Evolutionary conservation across 345 rosid species (phyloP), one percentile per base, ranked within the genome.

Genomic region (Lepidium didymum): DNA sequence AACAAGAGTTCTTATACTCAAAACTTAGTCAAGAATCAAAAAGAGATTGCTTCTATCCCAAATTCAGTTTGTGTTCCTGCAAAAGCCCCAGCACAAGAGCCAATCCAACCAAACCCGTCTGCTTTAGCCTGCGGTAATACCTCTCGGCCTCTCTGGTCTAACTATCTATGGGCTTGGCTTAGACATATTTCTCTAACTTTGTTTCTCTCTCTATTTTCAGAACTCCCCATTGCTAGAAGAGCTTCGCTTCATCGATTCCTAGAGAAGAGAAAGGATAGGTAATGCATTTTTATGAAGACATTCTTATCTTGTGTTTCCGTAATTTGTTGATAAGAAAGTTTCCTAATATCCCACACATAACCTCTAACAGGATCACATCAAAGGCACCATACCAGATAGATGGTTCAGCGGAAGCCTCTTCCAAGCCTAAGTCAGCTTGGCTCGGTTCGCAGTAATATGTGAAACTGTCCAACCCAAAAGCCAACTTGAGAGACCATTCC

Each of bases 181-280:
- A 14, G 12, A 10, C 15, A 12, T 57, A 3, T 38, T 12, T 5
- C 1, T 12, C 62, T 51, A 41, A n/a, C 43, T 46, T 55, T 0
- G 3, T 57, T 37, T 16, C 13, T 31, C 46, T 53, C 10, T n/a
- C 31, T 7, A 12, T 57, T 46, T 74, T 55, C 82, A 90, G 98
- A 87, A 76, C 82, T 92, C 6, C 98, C 98, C 6, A 82, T 93
- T 50, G 96, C 94, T 8, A 80, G 96, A 83, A 80, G 88, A 76
- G 93, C 90, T 38, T 90, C 98, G 3, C 97, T 93, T 35, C 98
- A 88, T 76, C 84, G 98, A 25, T 93, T 90, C 87, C 50, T 93
- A 53, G 97, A 77, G 81, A 93, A 88, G 91, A 84, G 98, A 62
- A 90, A 93, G 77, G 96, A 93, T 63, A 64, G 76, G 70, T 72